Evolutionary conservation across 2,329 filamentous ascomycete genomes (phyloP), one percentile per base, ranked within the genome.

Genomic region (Blastomyces emzantsi): DNA sequence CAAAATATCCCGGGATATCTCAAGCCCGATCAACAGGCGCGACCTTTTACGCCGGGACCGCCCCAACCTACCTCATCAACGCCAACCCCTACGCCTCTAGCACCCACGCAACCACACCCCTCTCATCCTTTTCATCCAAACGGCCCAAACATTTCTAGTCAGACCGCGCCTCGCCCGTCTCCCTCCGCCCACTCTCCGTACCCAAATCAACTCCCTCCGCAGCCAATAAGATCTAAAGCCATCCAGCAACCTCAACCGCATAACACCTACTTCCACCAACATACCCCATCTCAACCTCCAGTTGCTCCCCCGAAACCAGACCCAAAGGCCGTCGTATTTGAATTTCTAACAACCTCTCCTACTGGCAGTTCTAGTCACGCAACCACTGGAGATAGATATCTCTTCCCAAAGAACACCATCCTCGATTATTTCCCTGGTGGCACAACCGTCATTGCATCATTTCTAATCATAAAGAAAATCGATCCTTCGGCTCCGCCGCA

Each of bases 361-460:
- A 75, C 76, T 8, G 43, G 58, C 47, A 75, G 75, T 1, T 76
- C 76, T 0, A 72, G 73, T 3, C 76, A 78, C 65, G 73, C 75
- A 41, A 75, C 74, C 11, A 77, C 75, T 7, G 77, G 78, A 13
- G 80, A 81, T 67, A 75, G 80, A 25, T 82, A 78, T 67, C 68
- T 81, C 1, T 80, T 82, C 65, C 80, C 80, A 0, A 78, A 80
- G 66, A 70, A 80, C 68, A 76, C 78, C 3, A 80, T 81, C 3
- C 67, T 82, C 22, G 79, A 82, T 65, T 80, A 76, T 70, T 72
- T 79, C 25, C 75, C 77, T 3, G 77, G 75, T 19, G 78, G 78
- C 45, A 79, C 74, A 13, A 75, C 75, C 6, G 76, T 81, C 33
- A 70, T 81, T 52, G 78, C 77, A 41, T 81, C 80, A 1, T 81